Base-by-base conservation (phyloP, 2,329 filamentous ascomycete species). In the Neodidymelliopsis sp. region DNA sequence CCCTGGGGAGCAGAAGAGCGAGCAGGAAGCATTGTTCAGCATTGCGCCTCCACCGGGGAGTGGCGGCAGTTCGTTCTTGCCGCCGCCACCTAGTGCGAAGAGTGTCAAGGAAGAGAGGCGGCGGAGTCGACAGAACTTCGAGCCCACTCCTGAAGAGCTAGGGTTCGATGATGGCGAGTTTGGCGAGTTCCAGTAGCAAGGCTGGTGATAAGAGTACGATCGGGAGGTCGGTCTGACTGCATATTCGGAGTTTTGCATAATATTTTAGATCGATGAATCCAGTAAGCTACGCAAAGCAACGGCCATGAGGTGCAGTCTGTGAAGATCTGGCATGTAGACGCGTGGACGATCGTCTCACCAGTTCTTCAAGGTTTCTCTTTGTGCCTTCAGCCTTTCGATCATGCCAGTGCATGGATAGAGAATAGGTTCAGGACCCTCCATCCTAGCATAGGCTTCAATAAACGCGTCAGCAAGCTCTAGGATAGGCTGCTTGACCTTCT, bases 91-190 rank as follows among this genome's bases (percentile, higher is more conserved):
- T 1, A 84, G 79, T 53, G 82, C 81, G 11, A 77, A 79, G 56
- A 82, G 83, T 49, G 79, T 83, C n/a, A 85, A 83, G 74, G 78
- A 82, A 42, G 80, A 84, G 71, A 81, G 84, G 73, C 78, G 81
- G 62, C 71, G 74, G 62, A 80, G 76, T 57, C 71, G 77, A 70
- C 79, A 77, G 64, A 76, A 53, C n/a, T 70, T 69, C 37, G 69
- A 72, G 47, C 54, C 31, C 31, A 74, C 73, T 29, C 76, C 77
- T 12, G 70, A 86, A 65, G 86, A 91, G 49, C 65, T 93, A 57
- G 90, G 90, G 0, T 94, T 94, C 63, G 90, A 95, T 65, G 89
- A 96, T 69, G 91, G 90, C 1, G 88, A 93, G 66, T 92, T 91
- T 81, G 90, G 90, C 15, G 90, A 95, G 74, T 95, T 95, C 75